Evolutionary conservation across 768 basidiomycete species (phyloP).

Genomic region (Macrocybe gigantea): DNA sequence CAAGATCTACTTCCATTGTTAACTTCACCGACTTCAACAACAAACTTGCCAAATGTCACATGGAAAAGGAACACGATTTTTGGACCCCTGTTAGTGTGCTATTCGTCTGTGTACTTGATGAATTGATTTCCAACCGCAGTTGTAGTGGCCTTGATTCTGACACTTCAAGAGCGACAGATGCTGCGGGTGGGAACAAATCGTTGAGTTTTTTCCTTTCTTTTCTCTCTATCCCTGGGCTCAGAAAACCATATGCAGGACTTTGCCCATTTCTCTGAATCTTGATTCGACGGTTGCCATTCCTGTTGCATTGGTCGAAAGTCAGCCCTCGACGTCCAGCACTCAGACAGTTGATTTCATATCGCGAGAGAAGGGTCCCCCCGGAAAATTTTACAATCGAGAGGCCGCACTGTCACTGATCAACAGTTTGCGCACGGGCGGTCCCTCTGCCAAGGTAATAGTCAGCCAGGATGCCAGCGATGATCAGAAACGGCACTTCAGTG

Average conservation of each 20-base stretch:
- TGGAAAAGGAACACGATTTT: conserved; percentile 61
- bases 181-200: not conserved
- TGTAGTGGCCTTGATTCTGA: conserved; percentile 1
- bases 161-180: not conserved
- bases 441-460: conserved; percentile 40
- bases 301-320: conserved; percentile 31
- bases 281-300: conserved; percentile 47
- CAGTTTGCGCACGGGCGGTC: conserved; percentile 44
- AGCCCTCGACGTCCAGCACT: conserved; percentile 21
- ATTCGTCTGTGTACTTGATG: conserved; percentile 4
- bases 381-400: conserved; percentile 51
- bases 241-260: conserved; percentile 20
- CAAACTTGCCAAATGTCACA: conserved; percentile 4
- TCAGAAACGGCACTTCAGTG: conserved; percentile 41
- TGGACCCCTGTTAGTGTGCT: conserved; percentile 49
- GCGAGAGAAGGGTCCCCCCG: conserved; percentile 40
- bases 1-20: conserved; percentile 42
- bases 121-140: not conserved
- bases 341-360: conserved; percentile 32
- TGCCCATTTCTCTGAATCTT: conserved; percentile 42
- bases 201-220: not conserved
- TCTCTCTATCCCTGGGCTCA: conserved; percentile 29
- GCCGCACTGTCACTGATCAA: conserved; percentile 46
- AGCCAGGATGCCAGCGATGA: conserved; percentile 31
- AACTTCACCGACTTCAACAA: conserved; percentile 13